Evolutionary conservation across 2,329 filamentous ascomycete species (phyloP).

Genomic region (Dendryphion nanum): DNA sequence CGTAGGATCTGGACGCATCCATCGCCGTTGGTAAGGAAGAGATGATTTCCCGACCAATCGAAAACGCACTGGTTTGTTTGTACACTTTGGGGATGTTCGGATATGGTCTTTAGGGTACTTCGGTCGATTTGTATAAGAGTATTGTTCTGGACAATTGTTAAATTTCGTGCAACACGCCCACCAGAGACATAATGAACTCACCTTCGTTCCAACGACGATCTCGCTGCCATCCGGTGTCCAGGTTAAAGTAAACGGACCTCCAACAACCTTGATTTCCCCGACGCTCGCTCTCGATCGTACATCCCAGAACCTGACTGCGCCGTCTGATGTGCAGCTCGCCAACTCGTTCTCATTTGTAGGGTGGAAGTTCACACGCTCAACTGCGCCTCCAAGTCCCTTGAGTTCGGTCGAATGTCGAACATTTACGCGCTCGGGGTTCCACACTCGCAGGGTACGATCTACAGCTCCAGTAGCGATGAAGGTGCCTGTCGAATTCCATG

Average conservation of each 20-base stretch:
- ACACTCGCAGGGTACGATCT: constrained; percentile 71
- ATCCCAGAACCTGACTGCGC: constrained; percentile 77
- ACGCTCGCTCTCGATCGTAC: constrained; percentile 69
- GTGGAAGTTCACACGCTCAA: constrained; percentile 78
- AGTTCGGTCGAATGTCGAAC: constrained; percentile 75
- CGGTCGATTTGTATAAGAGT: constrained; percentile 63
- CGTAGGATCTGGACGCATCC: constrained; percentile 68
- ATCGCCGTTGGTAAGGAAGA: constrained; percentile 70
- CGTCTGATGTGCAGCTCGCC: constrained; percentile 71
- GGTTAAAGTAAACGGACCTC: constrained; percentile 67
- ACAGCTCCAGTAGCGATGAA: constrained; percentile 78
- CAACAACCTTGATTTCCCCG: constrained; percentile 62
- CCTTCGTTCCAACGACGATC: constrained; percentile 72
- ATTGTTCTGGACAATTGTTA: constrained; percentile 52
- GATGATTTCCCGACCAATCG: constrained; percentile 68
- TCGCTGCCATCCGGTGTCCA: constrained; percentile 72
- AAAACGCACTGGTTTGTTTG: constrained; percentile 74
- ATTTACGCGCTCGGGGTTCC: constrained; percentile 76
- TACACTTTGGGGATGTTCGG: constrained; percentile 59
- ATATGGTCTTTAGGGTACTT: constrained; percentile 54
- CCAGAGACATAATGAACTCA: constrained; percentile 37
- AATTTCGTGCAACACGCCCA: too few species aligned
- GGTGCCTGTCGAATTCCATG: constrained; percentile 84
- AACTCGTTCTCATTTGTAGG: constrained; percentile 74
- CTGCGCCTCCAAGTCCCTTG: constrained; percentile 43